phyloP scores from a whole-genome alignment of 176 grass and related monocot genomes.

The Elaeis guineensis region DNA sequence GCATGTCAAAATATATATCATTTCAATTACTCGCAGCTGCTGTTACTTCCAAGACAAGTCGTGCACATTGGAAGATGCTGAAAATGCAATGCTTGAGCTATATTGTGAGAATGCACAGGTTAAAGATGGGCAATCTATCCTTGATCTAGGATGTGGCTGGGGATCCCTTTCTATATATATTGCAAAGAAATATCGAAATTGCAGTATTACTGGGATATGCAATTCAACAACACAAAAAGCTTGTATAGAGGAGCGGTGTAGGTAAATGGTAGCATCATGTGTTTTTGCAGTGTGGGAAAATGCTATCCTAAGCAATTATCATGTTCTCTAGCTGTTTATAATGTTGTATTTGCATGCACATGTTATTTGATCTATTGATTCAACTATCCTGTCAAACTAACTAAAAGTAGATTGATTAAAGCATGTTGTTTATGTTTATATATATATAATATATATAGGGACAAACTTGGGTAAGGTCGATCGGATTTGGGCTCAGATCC shows the following conservation, averaged over 20 bases:
- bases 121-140: slow-evolving; percentile 66
- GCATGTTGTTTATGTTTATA: no score
- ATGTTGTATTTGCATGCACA: no score
- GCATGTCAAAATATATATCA: neutral
- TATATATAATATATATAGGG: no score
- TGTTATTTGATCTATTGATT: no score
- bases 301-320: no score
- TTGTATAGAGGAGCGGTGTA: slow-evolving; percentile 76
- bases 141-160: slow-evolving; percentile 93
- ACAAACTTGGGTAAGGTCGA: no score
- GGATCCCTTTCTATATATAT: slow-evolving; percentile 73
- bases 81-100: slow-evolving; percentile 78
- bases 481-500: no score
- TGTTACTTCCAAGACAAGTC: slow-evolving; percentile 78
- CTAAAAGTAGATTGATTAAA: no score
- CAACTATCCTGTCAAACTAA: no score
- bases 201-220: slow-evolving; percentile 82
- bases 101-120: slow-evolving; percentile 77
- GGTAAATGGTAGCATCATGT: slow-evolving; percentile 25
- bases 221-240: slow-evolving; percentile 82
- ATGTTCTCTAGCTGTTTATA: no score
- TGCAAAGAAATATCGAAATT: slow-evolving; percentile 72
- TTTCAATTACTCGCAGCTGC: slow-evolving; percentile 33
- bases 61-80: slow-evolving; percentile 72
- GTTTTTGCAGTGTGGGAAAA: no score